Conservation (phyloP, 108 stramenopile species). For the Nannochloropsis salina region DNA sequence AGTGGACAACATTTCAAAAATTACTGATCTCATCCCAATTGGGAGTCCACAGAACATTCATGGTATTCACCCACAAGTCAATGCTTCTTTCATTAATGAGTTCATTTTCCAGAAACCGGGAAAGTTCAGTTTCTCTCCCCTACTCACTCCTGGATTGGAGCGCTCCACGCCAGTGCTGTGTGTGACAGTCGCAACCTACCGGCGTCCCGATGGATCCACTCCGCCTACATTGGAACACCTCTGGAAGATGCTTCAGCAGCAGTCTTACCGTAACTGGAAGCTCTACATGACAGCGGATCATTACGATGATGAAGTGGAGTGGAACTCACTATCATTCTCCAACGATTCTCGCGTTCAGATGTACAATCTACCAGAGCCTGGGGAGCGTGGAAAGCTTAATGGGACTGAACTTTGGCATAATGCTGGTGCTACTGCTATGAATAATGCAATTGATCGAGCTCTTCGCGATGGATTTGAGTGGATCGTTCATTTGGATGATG, state of each 20-base stretch:
- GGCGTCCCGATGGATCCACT: background rate
- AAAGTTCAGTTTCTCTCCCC: constrained; percentile 12
- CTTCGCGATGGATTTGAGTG: too few species aligned
- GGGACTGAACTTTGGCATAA: too few species aligned
- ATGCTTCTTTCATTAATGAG: background rate
- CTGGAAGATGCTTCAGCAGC: constrained; percentile 11
- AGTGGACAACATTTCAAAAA: background rate
- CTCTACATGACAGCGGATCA: background rate
- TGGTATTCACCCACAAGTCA: background rate
- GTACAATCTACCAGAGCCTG: too few species aligned
- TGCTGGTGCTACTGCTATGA: too few species aligned
- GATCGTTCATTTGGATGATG: too few species aligned
- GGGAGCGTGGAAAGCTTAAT: too few species aligned
- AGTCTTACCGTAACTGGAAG: background rate
- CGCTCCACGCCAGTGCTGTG: constrained; percentile 10
- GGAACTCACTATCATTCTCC: too few species aligned
- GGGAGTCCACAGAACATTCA: background rate
- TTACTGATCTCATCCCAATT: constrained; percentile 6
- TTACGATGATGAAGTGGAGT: background rate
- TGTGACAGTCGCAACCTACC: background rate
- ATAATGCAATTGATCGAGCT: too few species aligned
- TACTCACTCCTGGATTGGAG: background rate
- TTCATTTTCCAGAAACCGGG: background rate
- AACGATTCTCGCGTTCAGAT: too few species aligned
- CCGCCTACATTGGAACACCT: background rate